Evolutionary conservation across 306 rosid genomes (phyloP), one percentile per base, ranked within the genome.

Genomic region (Acacia confusa): DNA sequence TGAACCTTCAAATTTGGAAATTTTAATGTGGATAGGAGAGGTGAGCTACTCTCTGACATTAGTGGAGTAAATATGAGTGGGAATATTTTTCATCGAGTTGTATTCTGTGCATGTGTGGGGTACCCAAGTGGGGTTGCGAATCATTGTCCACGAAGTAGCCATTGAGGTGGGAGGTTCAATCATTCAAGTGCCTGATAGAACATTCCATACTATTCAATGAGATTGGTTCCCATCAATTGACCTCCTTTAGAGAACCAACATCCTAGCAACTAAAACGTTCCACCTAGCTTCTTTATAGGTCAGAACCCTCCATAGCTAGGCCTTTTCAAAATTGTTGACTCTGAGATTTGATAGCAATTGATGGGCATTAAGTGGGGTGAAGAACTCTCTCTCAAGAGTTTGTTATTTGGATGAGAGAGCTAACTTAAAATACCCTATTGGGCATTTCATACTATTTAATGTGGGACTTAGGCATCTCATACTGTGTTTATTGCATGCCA

Each of bases 11-110:
- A 92, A 91, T 89, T 87, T 95, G 93, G 99, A 95, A 89, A 87
- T 95, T 66, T 84, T 95, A 81, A 90, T 95, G 91, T 95, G 99
- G 99, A 88, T 95, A 58, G 99, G 97, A 89, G 97, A 95, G 99
- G 99, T 92, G 80, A 78, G 86, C 53, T 82, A 25, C 83, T 86
- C 50, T 48, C 63, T 45, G 58, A 60, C 74, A 70, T 72, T 57
- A 58, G 32, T 64, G 55, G 74, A 79, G 66, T 78, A 75, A 43
- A 71, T 65, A 64, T 82, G 78, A 69, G 61, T 78, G 73, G 44
- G 69, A 79, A 75, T 76, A 81, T 43, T 43, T 40, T 48, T 52
- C 55, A 22, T 43, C 79, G 50, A 79, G 44, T 78, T 76, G 61
- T 72, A 30, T 66, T 74, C 19, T 47, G 70, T 68, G 66, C n/a